Evolutionary conservation across 2,329 filamentous ascomycete genomes (phyloP).

Genomic region (Exophiala aquamarina): DNA sequence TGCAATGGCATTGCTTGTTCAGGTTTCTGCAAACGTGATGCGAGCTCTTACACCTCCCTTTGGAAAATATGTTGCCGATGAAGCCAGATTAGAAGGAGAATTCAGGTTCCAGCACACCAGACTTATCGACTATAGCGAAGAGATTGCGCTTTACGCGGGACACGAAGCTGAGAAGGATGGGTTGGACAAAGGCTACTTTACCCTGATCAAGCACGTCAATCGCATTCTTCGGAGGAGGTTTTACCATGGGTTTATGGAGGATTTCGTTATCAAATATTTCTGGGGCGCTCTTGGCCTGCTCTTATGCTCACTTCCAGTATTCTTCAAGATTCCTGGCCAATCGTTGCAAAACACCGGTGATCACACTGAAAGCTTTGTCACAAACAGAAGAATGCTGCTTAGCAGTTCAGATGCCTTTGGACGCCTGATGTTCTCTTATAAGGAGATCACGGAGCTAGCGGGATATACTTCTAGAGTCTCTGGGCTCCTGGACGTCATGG

Average conservation of each 20-base stretch:
- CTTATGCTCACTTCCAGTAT: slow-evolving; percentile 92
- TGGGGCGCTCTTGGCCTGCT: slow-evolving; percentile 92
- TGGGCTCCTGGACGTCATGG: slow-evolving; percentile 87
- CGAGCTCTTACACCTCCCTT: slow-evolving; percentile 92
- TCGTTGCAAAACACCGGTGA: slow-evolving; percentile 51
- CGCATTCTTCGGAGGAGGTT: slow-evolving; percentile 85
- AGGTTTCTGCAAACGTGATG: slow-evolving; percentile 91
- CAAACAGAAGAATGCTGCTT: slow-evolving; percentile 86
- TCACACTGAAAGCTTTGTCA: slow-evolving; percentile 75
- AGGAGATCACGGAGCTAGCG: slow-evolving; percentile 92
- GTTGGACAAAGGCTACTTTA: slow-evolving; percentile 97
- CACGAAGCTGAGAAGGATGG: slow-evolving; percentile 95
- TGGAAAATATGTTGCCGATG: slow-evolving; percentile 95
- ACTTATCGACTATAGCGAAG: slow-evolving; percentile 93
- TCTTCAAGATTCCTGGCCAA: slow-evolving; percentile 83
- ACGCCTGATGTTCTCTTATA: slow-evolving; percentile 95
- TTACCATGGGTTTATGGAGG: slow-evolving; percentile 99
- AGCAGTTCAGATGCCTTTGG: slow-evolving; percentile 95
- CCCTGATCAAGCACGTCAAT: slow-evolving; percentile 98
- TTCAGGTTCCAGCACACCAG: slow-evolving; percentile 94
- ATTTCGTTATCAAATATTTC: slow-evolving; percentile 99
- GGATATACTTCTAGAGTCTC: slow-evolving; percentile 93
- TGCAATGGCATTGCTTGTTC: slow-evolving; percentile 91
- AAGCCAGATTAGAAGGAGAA: slow-evolving; percentile 90
- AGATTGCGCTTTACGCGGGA: slow-evolving; percentile 87